phyloP scores from a whole-genome alignment of 2,329 filamentous ascomycete species.

The Didymellaceae sp. region DNA sequence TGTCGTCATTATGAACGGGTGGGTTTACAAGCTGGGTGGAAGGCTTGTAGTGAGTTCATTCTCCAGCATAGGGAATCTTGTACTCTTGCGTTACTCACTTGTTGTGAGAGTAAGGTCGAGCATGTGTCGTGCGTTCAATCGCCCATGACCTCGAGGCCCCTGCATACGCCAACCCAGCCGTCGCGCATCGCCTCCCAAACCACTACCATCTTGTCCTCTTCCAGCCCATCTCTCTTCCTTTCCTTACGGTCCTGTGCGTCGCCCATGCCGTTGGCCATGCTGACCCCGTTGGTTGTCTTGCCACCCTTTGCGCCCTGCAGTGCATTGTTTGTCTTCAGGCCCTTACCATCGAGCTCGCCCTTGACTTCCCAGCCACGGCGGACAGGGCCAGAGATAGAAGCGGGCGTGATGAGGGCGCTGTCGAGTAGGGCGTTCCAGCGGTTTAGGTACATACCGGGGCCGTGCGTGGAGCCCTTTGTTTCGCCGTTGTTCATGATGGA shows the following conservation, averaged over 20 bases:
- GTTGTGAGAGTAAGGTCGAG: too few relatives aligned
- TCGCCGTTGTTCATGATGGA: slow-evolving; percentile 55
- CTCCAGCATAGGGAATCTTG: too few relatives aligned
- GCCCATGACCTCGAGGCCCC: slow-evolving; percentile 45
- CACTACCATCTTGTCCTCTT: slow-evolving; percentile 37
- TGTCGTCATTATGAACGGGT: too few relatives aligned
- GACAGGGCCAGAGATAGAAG: slow-evolving; percentile 58
- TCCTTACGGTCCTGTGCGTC: slow-evolving; percentile 39
- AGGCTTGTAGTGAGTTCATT: too few relatives aligned
- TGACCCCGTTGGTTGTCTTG: slow-evolving; percentile 19
- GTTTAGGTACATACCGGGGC: slow-evolving; percentile 74
- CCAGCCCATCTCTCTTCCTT: slow-evolving; percentile 38
- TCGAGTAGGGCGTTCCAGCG: slow-evolving; percentile 77
- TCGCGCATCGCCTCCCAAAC: slow-evolving; percentile 43
- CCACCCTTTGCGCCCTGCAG: slow-evolving; percentile 18
- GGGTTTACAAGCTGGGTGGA: too few relatives aligned
- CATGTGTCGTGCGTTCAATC: too few relatives aligned
- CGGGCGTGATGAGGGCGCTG: slow-evolving; percentile 71
- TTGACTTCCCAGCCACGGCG: slow-evolving; percentile 53
- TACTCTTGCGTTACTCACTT: too few relatives aligned
- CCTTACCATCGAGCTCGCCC: slow-evolving; percentile 45
- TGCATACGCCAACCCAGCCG: slow-evolving; percentile 43
- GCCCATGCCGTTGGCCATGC: slow-evolving; percentile 25
- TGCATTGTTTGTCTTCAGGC: slow-evolving; percentile 32
- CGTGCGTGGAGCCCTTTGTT: slow-evolving; percentile 55